phyloP scores from a whole-genome alignment of 2,329 filamentous ascomycete genomes.

The Diaporthe australafricana region DNA sequence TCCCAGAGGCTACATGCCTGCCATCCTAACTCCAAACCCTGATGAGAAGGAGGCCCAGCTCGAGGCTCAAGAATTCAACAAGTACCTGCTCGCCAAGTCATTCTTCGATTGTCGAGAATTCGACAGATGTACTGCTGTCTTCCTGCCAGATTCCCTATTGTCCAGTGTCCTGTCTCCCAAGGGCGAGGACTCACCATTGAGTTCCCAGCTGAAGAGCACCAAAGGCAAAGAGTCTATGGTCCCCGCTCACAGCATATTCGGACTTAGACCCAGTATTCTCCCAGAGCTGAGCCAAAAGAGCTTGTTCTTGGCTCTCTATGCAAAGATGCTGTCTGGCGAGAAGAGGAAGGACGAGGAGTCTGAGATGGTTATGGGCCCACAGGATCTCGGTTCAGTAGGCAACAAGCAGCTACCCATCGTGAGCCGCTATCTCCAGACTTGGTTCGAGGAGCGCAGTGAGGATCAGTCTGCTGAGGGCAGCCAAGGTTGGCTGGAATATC shows the following conservation, averaged over 20 bases:
- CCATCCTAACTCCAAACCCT: conserved; percentile 65
- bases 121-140: conserved; percentile 91
- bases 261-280: conserved; percentile 46
- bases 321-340: conserved; percentile 92
- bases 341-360: conserved; percentile 96
- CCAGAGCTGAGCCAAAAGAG: conserved; percentile 86
- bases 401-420: conserved; percentile 88
- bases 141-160: conserved; percentile 84
- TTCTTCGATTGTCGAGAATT: conserved; percentile 96
- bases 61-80: conserved; percentile 83
- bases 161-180: conserved; percentile 70
- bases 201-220: conserved; percentile 70
- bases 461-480: conserved; percentile 68
- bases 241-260: conserved; percentile 39
- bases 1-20: conserved; percentile 53
- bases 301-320: conserved; percentile 90
- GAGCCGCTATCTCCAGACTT: conserved; percentile 80
- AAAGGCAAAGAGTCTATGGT: conserved; percentile 69
- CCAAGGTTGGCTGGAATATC: conserved; percentile 94
- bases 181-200: conserved; percentile 50
- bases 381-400: conserved; percentile 84
- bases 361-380: conserved; percentile 95
- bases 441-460: conserved; percentile 78
- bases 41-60: conserved; percentile 80
- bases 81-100: conserved; percentile 90